Conservation (phyloP, 768 basidiomycete genomes). For the Rhodocollybia butyracea region DNA sequence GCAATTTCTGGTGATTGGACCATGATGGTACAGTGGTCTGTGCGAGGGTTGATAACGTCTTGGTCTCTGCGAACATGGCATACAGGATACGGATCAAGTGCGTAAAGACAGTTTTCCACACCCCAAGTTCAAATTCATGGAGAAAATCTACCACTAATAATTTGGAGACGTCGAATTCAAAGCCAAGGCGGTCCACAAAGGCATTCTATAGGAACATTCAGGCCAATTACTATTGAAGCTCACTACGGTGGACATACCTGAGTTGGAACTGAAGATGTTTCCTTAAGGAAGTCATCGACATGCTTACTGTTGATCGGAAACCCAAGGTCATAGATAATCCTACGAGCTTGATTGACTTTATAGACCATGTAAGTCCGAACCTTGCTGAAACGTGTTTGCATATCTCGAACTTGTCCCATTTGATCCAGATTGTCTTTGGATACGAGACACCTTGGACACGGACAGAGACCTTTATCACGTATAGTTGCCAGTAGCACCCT, state of each 20-base stretch:
- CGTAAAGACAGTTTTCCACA: slow-evolving; percentile 29
- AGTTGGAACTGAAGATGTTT: slow-evolving; percentile 15
- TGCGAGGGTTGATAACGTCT: slow-evolving; percentile 25
- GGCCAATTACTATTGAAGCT: not conserved
- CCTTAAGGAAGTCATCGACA: slow-evolving; percentile 8
- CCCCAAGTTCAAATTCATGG: slow-evolving; percentile 35
- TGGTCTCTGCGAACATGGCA: slow-evolving; percentile 26
- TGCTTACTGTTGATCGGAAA: not conserved
- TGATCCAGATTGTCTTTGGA: slow-evolving; percentile 8
- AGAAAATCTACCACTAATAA: slow-evolving; percentile 29
- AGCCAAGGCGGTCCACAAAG: slow-evolving; percentile 17
- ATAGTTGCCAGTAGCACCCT: slow-evolving; percentile 18
- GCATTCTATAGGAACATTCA: slow-evolving; percentile 22
- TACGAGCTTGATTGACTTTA: slow-evolving; percentile 8
- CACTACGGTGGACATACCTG: no score
- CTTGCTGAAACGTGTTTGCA: not conserved
- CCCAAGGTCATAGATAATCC: not conserved
- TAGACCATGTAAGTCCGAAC: not conserved
- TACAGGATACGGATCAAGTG: slow-evolving; percentile 29
- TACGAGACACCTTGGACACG: slow-evolving; percentile 19
- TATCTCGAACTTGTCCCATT: slow-evolving; percentile 9
- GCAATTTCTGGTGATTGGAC: slow-evolving; percentile 8
- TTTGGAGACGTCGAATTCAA: slow-evolving; percentile 18
- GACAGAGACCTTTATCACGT: slow-evolving; percentile 15
- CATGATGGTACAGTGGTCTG: slow-evolving; percentile 24